Percentiles rank a stretch among this genome's conserved stretches.
Evolutionary conservation across 2,329 filamentous ascomycete species (phyloP).

Genomic region (Alternaria arborescens): DNA sequence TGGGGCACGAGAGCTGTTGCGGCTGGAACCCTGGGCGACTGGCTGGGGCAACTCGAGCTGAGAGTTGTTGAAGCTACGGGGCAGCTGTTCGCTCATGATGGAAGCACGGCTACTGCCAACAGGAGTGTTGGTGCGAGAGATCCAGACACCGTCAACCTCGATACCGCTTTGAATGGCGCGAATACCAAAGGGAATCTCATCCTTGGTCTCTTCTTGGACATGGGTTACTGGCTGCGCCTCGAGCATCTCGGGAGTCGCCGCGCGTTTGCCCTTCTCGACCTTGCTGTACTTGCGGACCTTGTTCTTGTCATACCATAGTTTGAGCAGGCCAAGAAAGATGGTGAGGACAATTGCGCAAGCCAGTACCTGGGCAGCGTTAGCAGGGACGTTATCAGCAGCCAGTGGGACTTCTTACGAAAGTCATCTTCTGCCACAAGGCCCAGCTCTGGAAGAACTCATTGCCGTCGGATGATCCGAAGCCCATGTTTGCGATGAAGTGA

Average conservation of each 20-base stretch:
- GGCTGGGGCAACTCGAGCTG: slow-evolving; percentile 45
- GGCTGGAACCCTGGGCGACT: slow-evolving; percentile 44
- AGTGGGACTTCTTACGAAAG: slow-evolving; percentile 71
- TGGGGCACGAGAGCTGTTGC: slow-evolving; percentile 44
- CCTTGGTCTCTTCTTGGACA: slow-evolving; percentile 60
- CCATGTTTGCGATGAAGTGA: slow-evolving; percentile 27
- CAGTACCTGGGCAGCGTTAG: slow-evolving; percentile 67
- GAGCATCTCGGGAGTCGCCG: slow-evolving; percentile 67
- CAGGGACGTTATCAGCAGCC: slow-evolving; percentile 4
- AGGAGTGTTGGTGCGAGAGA: slow-evolving; percentile 57
- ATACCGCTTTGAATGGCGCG: slow-evolving; percentile 84
- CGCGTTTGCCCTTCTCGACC: slow-evolving; percentile 47
- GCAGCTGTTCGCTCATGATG: slow-evolving; percentile 41
- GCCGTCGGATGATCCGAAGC: slow-evolving; percentile 36
- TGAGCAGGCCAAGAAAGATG: slow-evolving; percentile 72
- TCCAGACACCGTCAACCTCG: slow-evolving; percentile 80
- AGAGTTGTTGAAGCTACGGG: slow-evolving; percentile 43
- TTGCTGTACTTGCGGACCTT: slow-evolving; percentile 55
- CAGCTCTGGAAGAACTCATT: slow-evolving; percentile 63
- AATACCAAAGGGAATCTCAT: slow-evolving; percentile 84
- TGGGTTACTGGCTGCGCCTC: slow-evolving; percentile 67
- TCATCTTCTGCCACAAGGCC: slow-evolving; percentile 89
- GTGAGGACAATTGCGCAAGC: slow-evolving; percentile 75
- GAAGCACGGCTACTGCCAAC: slow-evolving; percentile 49
- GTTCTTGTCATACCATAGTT: slow-evolving; percentile 62